These are phyloP conservation scores for Colletotrichum chrysophilum DNA, from an alignment of 2,329 filamentous ascomycete genomes.

Conservation along the genomic window DNA sequence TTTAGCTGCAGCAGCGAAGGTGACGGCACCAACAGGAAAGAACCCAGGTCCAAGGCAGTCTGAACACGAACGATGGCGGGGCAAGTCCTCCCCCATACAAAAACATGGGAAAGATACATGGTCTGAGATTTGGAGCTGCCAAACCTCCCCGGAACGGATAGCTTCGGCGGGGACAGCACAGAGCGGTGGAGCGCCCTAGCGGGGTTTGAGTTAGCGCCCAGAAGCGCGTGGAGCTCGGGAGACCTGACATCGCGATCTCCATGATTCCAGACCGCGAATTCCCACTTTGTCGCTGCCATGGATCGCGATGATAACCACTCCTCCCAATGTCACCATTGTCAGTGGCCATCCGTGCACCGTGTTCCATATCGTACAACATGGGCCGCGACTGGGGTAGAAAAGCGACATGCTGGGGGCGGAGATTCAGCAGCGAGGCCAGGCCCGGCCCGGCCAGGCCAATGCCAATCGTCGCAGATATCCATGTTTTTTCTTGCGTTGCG, in stretches of 20 bases:
- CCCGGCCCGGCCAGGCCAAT: not conserved
- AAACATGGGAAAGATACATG: constrained; percentile 10
- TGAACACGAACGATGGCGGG: not conserved
- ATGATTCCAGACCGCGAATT: constrained; percentile 10
- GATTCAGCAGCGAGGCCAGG: not conserved
- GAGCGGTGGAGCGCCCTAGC: not conserved
- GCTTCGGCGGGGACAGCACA: constrained; percentile 11
- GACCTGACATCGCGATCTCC: constrained; percentile 12
- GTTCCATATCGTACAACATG: not conserved
- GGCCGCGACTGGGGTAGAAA: not conserved
- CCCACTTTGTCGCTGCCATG: not conserved
- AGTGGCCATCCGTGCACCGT: not conserved
- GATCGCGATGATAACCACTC: not conserved
- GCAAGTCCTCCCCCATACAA: not conserved
- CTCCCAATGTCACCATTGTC: not conserved
- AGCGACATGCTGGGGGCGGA: not conserved
- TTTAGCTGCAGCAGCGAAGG: not conserved
- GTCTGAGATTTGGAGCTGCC: not conserved
- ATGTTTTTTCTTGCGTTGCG: not conserved
- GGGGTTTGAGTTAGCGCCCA: not conserved
- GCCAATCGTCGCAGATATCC: not conserved
- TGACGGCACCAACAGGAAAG: not conserved
- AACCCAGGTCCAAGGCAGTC: not conserved
- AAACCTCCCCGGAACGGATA: constrained; percentile 11
- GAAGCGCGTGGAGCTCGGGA: not conserved